A percentile compares a stretch with the other conserved stretches of the same genome.
These are phyloP conservation scores for Lactifluus rugatus DNA, from an alignment of 768 basidiomycete genomes.

Conservation along the genomic window DNA sequence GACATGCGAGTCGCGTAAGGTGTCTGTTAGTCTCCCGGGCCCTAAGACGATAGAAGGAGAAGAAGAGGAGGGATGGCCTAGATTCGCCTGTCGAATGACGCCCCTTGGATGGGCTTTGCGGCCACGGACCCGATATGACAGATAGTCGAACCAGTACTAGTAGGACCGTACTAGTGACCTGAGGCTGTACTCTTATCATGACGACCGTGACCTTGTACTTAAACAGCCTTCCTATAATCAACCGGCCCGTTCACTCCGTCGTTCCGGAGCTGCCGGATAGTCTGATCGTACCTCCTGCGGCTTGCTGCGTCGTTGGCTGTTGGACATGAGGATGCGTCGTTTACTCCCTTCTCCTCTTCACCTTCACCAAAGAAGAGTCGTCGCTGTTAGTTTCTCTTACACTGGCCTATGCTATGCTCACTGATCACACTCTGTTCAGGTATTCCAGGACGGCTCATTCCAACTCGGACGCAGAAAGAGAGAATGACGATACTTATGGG, in stretches of 20 bases:
- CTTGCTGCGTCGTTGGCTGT: neutral
- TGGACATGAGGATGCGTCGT: conserved; percentile 4
- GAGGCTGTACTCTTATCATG: neutral
- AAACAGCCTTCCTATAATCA: too few species aligned
- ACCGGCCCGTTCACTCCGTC: too few species aligned
- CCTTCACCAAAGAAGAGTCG: neutral
- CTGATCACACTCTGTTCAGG: neutral
- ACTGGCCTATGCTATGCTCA: neutral
- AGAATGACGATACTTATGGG: neutral
- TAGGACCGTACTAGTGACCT: neutral
- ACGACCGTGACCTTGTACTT: neutral
- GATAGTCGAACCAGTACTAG: neutral
- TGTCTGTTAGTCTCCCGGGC: neutral
- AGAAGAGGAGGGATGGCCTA: neutral
- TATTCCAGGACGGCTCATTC: neutral
- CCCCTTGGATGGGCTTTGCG: neutral
- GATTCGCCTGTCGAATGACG: too few species aligned
- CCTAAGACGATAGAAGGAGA: neutral
- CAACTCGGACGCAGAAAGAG: neutral
- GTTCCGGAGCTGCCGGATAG: too few species aligned
- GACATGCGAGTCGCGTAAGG: neutral
- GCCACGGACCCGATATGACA: neutral
- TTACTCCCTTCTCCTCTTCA: neutral
- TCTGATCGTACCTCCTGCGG: neutral
- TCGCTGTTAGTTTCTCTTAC: neutral